Base-by-base conservation (phyloP, 2,329 filamentous ascomycete genomes). In the Colletotrichum lindemuthianum region DNA sequence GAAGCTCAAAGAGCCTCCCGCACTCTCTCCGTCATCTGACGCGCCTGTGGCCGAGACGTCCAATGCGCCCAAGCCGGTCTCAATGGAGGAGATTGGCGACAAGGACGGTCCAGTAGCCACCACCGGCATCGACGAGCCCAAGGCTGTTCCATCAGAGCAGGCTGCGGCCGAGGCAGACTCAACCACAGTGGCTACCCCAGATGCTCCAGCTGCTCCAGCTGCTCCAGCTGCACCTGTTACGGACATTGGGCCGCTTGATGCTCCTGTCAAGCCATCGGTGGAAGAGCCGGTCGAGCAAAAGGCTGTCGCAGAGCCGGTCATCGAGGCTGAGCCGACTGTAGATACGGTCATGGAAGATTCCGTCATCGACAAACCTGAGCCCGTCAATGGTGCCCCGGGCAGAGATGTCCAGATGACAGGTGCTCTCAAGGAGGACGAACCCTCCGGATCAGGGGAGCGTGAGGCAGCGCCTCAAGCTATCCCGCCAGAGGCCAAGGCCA, bases 21-120 rank as follows among this genome's bases (percentile, higher is more conserved):
- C 53, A 51, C 60, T 41, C 61, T 69, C 44, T 67, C 71, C 33
- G 9, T 60, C 58, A 1, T 47, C 66, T 7, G 68, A 59, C 13
- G 63, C 58, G 69, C 40, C 67, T 1, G 54, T 33, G 15, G 41
- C 55, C 24, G 76, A 76, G 13, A 73, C 75, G 8, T 75, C 75
- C 15, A 68, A 78, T 68, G 80, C 76, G 8, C 78, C 78, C 32
- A 69, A 68, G 58, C 56, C 64, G 5, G 65, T 63, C 24, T 47
- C 59, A n/a, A 47, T 68, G 33, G 56, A 63, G 32, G 65, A 68
- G 13, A 54, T 53, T 3, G 47, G 55, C 4, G 63, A 60, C 53
- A 60, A 67, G 33, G 68, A 68, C 1, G 64, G 53, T 0, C 68
- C 73, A 1, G 66, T 69, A 16, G 54, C 73, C 37, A 71, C 71